Evolutionary conservation across 1,139 yeast species (phyloP), one percentile per base, ranked within the genome.

Genomic region (Pichia sp.): DNA sequence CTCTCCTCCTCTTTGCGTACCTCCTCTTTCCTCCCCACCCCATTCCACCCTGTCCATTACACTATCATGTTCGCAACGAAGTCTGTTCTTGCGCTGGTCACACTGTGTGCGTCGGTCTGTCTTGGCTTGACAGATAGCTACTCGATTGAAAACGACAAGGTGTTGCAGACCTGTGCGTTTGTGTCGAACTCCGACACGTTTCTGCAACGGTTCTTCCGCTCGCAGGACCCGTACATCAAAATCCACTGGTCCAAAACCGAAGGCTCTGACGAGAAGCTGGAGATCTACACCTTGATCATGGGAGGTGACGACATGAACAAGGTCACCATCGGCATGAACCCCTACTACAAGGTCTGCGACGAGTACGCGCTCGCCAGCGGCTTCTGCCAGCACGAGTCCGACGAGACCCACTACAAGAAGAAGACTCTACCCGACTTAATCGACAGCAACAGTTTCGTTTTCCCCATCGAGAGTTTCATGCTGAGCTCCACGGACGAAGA

Each of bases 131-230:
- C 55, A 19, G 70, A 66, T 44, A 22, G 41, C 3, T 60, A 65
- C 31, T 46, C 50, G 4, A 37, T 66, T 5, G 50, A 54, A 22
- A 56, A 57, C 18, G 57, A 56, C 9, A 54, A 54, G 41, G 55
- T 59, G 9, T 53, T 63, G 18, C 67, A 65, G 52, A 58, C 65
- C 1, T 66, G 70, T 51, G 65, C 70, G 2, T 62, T 59, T 44
- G 55, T 66, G 16, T 62, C 65, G 6, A 56, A 60, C 41, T 58
- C 62, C 36, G 60, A 60, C 34, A 49, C 50, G 21, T 54, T 58
- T 13, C 28, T 45, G 9, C 52, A 47, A 19, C 46, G 39, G 9
- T 37, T 47, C 23, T 57, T 57, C 41, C 19, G 28, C 13, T 3
- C 10, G 3, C 13, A 22, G 4, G 48, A 48, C 8, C 55, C 57